These are phyloP conservation scores for Leishmania guyanensis DNA, from an alignment of 208 protist genomes.

Conservation along the genomic window DNA sequence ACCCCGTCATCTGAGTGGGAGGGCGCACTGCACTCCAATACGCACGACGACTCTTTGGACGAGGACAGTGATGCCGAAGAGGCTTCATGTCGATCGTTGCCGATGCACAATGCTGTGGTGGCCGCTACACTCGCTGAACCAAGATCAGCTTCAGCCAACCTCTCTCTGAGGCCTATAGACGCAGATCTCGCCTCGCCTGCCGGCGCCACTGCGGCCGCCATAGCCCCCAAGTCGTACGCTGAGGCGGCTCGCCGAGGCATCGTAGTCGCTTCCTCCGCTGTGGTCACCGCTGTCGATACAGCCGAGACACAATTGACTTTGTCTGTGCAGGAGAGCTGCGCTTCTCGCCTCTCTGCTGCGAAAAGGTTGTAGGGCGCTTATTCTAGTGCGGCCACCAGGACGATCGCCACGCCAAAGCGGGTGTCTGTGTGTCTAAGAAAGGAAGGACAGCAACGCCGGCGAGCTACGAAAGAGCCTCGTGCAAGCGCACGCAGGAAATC, in stretches of 20 bases:
- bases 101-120: background rate
- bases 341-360: background rate
- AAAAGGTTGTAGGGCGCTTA: background rate
- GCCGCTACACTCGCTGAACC: background rate
- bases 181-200: background rate
- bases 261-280: background rate
- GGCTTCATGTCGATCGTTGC: background rate
- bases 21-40: background rate
- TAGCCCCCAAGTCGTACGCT: constrained; percentile 8
- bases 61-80: constrained; percentile 1
- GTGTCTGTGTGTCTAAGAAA: background rate
- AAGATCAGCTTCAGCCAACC: background rate
- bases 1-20: constrained; percentile 5
- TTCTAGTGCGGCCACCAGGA: background rate
- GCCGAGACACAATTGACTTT: background rate
- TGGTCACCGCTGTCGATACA: background rate
- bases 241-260: background rate
- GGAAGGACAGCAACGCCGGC: background rate
- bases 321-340: background rate
- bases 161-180: background rate
- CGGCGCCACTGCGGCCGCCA: background rate
- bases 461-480: background rate
- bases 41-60: background rate
- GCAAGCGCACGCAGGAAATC: background rate
- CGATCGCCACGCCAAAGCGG: constrained; percentile 2